Evolutionary conservation across 345 rosid genomes (phyloP).

Genomic region (Kernera saxatilis): DNA sequence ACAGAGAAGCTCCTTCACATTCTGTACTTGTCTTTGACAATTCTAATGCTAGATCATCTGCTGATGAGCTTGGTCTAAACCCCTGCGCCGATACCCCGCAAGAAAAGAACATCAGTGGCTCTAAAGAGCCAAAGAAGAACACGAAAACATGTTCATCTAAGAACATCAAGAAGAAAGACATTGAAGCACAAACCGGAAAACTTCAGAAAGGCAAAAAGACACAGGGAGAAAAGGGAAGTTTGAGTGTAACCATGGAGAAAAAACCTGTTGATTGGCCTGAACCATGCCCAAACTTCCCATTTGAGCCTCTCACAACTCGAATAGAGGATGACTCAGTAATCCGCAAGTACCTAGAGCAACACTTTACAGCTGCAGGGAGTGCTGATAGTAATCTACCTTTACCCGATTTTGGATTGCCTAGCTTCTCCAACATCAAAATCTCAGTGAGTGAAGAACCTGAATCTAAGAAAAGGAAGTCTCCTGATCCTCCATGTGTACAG

Average conservation of each 20-base stretch:
- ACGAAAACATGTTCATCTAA: background rate
- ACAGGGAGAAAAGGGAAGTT: constrained; percentile 2
- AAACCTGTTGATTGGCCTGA: constrained; percentile 33
- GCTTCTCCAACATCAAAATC: constrained; percentile 29
- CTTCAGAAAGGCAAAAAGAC: background rate
- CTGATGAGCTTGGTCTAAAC: constrained; percentile 7
- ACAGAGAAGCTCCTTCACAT: constrained; percentile 27
- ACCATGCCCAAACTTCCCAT: constrained; percentile 43
- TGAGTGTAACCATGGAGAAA: background rate
- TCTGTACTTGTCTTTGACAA: background rate
- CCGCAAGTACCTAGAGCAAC: constrained; percentile 41
- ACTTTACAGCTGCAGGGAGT: constrained; percentile 8
- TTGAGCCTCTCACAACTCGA: constrained; percentile 43
- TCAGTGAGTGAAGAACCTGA: constrained; percentile 19
- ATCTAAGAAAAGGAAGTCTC: constrained; percentile 4
- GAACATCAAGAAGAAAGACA: constrained; percentile 11
- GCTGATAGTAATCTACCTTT: constrained; percentile 21
- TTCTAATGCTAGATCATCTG: constrained; percentile 14
- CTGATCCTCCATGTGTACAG: constrained; percentile 15
- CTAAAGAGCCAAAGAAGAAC: constrained; percentile 1
- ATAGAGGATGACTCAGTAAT: constrained; percentile 32
- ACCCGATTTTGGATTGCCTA: constrained; percentile 37
- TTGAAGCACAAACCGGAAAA: background rate
- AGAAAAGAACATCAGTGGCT: constrained; percentile 9
- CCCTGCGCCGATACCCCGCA: background rate